Conservation (phyloP, 768 basidiomycete species). For the Xerocomellus amylosporus region DNA sequence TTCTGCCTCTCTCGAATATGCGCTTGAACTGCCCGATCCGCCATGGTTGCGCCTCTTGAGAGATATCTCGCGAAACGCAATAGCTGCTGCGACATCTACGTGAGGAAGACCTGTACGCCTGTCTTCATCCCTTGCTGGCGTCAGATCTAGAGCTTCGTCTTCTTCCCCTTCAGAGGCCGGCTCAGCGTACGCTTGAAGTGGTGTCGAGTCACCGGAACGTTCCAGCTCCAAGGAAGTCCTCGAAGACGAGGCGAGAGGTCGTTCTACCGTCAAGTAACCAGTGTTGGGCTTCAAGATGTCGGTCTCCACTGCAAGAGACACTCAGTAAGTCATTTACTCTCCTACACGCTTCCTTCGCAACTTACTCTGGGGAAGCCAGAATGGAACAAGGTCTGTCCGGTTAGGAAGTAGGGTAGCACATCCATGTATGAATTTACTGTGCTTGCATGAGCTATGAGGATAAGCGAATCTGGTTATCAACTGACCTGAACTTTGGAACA, state of each 20-base stretch:
- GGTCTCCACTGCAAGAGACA: conserved; percentile 66
- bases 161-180: conserved; percentile 96
- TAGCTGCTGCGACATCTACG: conserved; percentile 76
- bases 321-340: background rate
- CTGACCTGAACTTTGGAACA: conserved; percentile 93
- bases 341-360: background rate
- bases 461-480: background rate
- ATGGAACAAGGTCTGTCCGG: conserved; percentile 93
- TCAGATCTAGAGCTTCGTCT: conserved; percentile 68
- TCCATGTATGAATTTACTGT: conserved; percentile 92
- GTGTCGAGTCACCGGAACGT: conserved; percentile 44
- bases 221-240: conserved; percentile 44
- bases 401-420: conserved; percentile 90
- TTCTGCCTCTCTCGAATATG: conserved; percentile 21
- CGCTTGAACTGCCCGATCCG: conserved; percentile 5
- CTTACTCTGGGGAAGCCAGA: conserved; percentile 96
- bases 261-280: conserved; percentile 72
- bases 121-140: conserved; percentile 77
- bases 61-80: conserved; percentile 81
- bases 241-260: conserved; percentile 54
- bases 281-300: conserved; percentile 94
- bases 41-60: conserved; percentile 47
- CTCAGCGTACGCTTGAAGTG: conserved; percentile 63
- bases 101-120: conserved; percentile 74
- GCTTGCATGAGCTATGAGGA: conserved; percentile 3